Percentiles rank a stretch among this genome's conserved stretches.
Evolutionary conservation across 495 filamentous ascomycete species (phyloP).

Genomic region (Baudoinia panamericana): DNA sequence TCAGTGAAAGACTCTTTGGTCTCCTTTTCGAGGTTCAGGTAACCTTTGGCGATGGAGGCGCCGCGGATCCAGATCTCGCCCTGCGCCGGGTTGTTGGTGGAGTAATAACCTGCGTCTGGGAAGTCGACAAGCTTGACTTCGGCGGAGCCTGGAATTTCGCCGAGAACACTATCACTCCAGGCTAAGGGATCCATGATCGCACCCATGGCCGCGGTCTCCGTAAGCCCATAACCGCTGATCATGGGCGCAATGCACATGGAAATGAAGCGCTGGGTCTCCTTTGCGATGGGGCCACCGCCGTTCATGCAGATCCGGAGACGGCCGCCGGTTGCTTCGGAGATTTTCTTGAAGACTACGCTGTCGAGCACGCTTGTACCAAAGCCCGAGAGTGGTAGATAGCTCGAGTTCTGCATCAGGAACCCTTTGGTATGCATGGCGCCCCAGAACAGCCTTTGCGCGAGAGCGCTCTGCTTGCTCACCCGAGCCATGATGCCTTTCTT

Average conservation of each 20-base stretch:
- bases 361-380: constrained; percentile 48
- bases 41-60: constrained; percentile 54
- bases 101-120: constrained; percentile 78
- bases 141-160: constrained; percentile 64
- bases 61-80: constrained; percentile 92
- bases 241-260: constrained; percentile 33
- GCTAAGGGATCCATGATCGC: constrained; percentile 76
- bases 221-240: constrained; percentile 75
- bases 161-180: constrained; percentile 74
- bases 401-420: constrained; percentile 47
- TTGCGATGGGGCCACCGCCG: constrained; percentile 32
- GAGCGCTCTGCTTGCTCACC: constrained; percentile 57
- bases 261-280: constrained; percentile 35
- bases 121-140: constrained; percentile 96
- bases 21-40: constrained; percentile 75
- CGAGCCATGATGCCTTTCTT: constrained; percentile 94
- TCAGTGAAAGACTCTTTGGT: constrained; percentile 58
- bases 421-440: constrained; percentile 71
- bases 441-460: constrained; percentile 86
- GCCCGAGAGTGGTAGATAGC: constrained; percentile 35
- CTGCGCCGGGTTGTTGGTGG: constrained; percentile 80
- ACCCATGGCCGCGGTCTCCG: constrained; percentile 91
- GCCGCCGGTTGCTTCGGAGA: constrained; percentile 33
- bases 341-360: constrained; percentile 33
- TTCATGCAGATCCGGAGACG: constrained; percentile 33